phyloP scores from a whole-genome alignment of 1,284 basidiomycete species.

The Uromyces viciae-fabae region DNA sequence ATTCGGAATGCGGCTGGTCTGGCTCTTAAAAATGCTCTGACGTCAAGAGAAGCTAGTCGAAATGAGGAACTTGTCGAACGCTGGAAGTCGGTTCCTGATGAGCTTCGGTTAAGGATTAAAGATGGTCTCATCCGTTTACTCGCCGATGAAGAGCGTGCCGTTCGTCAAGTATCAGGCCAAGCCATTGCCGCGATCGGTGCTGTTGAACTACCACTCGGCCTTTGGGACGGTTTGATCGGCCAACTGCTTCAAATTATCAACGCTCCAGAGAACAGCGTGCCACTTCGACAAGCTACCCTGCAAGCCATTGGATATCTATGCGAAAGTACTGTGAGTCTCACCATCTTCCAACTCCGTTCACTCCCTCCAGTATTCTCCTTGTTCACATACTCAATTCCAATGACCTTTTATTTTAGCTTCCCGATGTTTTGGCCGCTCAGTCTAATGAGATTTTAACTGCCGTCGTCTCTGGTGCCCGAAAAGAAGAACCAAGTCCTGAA shows the following conservation, averaged over 20 bases:
- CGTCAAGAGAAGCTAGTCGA: slow-evolving; percentile 73
- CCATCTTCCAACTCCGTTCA: slow-evolving; percentile 5
- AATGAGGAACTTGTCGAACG: slow-evolving; percentile 71
- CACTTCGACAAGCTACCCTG: slow-evolving; percentile 80
- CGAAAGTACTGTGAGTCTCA: slow-evolving; percentile 81
- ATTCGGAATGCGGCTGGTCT: slow-evolving; percentile 91
- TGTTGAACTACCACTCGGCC: slow-evolving; percentile 79
- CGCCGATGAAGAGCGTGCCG: slow-evolving; percentile 68
- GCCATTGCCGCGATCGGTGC: slow-evolving; percentile 89
- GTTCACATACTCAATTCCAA: too few relatives aligned
- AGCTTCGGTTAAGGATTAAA: slow-evolving; percentile 78
- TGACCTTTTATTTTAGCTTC: slow-evolving; percentile 77
- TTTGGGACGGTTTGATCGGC: slow-evolving; percentile 88
- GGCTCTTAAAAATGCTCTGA: slow-evolving; percentile 91
- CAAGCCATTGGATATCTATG: slow-evolving; percentile 97
- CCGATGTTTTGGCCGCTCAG: slow-evolving; percentile 78
- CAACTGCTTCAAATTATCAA: slow-evolving; percentile 81
- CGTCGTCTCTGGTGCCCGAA: slow-evolving; percentile 94
- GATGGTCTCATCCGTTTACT: slow-evolving; percentile 78
- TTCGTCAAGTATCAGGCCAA: slow-evolving; percentile 83
- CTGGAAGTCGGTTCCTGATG: slow-evolving; percentile 73
- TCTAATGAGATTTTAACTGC: slow-evolving; percentile 98
- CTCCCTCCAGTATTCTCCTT: slow-evolving; percentile 47
- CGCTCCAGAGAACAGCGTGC: slow-evolving; percentile 60
- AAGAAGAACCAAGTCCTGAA: slow-evolving; percentile 87